Evolutionary conservation across 106 monocot genomes (phyloP).

Genomic region (Dactylorhiza incarnata): DNA sequence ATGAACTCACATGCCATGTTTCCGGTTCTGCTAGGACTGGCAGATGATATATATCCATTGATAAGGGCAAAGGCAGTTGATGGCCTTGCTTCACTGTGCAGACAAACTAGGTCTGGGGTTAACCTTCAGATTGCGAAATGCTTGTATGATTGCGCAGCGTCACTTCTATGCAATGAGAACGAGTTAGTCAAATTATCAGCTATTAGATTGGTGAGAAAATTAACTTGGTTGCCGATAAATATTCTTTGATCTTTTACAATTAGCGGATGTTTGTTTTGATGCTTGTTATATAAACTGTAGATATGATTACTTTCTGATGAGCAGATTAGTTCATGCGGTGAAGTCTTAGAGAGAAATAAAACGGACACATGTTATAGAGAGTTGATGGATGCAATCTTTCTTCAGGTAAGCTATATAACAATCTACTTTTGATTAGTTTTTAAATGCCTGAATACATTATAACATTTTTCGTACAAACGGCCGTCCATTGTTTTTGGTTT

Average conservation of each 20-base stretch:
- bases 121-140: constrained; percentile 11
- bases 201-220: constrained; percentile 54
- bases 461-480: background rate
- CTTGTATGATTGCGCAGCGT: constrained; percentile 33
- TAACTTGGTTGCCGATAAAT: background rate
- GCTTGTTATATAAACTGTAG: background rate
- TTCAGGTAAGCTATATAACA: constrained; percentile 30
- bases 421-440: background rate
- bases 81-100: constrained; percentile 37
- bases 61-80: constrained; percentile 35
- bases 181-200: constrained; percentile 40
- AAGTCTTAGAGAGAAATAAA: constrained; percentile 23
- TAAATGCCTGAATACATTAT: background rate
- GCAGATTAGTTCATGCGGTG: constrained; percentile 53
- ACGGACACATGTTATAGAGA: constrained; percentile 7
- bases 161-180: constrained; percentile 51
- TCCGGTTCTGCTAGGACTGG: constrained; percentile 40
- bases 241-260: background rate
- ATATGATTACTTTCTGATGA: constrained; percentile 6
- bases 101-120: constrained; percentile 8
- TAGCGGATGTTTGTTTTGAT: background rate
- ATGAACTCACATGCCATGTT: constrained; percentile 19
- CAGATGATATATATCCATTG: constrained; percentile 47
- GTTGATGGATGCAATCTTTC: constrained; percentile 41
- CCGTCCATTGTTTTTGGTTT: background rate